These are phyloP conservation scores for Lactarius tabidus DNA, from an alignment of 768 basidiomycete genomes.

Conservation along the genomic window DNA sequence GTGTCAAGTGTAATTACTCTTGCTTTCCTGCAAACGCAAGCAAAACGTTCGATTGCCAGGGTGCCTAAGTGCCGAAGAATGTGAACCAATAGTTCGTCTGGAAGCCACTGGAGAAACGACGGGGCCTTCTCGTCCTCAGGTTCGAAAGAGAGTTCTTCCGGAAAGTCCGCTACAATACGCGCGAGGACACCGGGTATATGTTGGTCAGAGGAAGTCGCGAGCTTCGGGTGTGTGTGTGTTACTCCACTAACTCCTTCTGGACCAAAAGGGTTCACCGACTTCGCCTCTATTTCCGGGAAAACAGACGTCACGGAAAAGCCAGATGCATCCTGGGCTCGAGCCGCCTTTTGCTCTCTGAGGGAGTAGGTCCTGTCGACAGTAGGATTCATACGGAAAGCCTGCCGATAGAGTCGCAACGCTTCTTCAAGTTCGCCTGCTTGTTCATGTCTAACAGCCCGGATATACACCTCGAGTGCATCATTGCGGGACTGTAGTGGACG, in stretches of 20 bases:
- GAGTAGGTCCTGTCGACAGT: conserved; percentile 72
- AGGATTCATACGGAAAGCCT: conserved; percentile 73
- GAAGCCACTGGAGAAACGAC: conserved; percentile 54
- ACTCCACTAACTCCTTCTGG: conserved; percentile 6
- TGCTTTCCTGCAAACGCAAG: conserved; percentile 64
- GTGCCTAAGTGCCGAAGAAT: conserved; percentile 66
- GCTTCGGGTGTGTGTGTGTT: not conserved
- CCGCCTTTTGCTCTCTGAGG: conserved; percentile 43
- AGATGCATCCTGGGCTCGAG: conserved; percentile 1
- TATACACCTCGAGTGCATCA: conserved; percentile 62
- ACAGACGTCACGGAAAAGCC: not conserved
- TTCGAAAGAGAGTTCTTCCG: conserved; percentile 50
- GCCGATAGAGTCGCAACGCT: conserved; percentile 71
- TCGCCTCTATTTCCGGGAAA: not conserved
- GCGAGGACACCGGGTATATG: conserved; percentile 43
- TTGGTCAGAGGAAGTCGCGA: conserved; percentile 17
- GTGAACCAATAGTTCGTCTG: conserved; percentile 70
- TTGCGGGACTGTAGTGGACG: conserved; percentile 29
- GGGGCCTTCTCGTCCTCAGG: conserved; percentile 64
- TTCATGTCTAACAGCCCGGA: conserved; percentile 67
- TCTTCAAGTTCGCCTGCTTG: conserved; percentile 70
- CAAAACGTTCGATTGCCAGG: conserved; percentile 74
- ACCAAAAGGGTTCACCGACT: not conserved
- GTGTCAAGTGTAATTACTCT: conserved; percentile 67
- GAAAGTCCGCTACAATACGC: conserved; percentile 47